These are phyloP conservation scores for Diplodia scrobiculata DNA, from an alignment of 2,329 filamentous ascomycete species.

Conservation along the genomic window DNA sequence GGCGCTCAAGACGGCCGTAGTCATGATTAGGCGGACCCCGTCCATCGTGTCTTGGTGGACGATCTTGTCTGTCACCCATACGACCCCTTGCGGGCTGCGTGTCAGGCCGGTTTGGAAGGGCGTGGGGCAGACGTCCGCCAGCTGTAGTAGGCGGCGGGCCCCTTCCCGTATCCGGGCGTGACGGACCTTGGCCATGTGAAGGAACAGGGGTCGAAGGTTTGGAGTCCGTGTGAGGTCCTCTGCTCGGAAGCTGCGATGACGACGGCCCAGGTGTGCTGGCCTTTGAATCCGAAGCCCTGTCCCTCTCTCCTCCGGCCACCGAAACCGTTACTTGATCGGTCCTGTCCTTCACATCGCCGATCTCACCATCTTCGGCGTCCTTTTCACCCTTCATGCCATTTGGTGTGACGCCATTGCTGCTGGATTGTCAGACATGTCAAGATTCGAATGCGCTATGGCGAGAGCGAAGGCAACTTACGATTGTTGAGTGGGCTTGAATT, in stretches of 20 bases:
- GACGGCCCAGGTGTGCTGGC: constrained; percentile 10
- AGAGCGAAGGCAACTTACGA: constrained; percentile 13
- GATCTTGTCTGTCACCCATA: constrained; percentile 41
- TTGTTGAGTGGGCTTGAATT: constrained; percentile 61
- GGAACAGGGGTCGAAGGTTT: constrained; percentile 36
- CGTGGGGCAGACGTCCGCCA: constrained; percentile 38
- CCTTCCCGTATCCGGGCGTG: constrained; percentile 27
- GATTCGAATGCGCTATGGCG: not conserved
- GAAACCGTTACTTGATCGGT: constrained; percentile 31
- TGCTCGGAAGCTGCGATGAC: not conserved
- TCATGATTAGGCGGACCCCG: constrained; percentile 42
- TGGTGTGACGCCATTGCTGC: constrained; percentile 42
- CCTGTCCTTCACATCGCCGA: constrained; percentile 59
- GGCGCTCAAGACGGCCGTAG: constrained; percentile 51
- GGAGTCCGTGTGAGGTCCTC: constrained; percentile 22
- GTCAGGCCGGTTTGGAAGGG: constrained; percentile 62
- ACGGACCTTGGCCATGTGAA: constrained; percentile 29
- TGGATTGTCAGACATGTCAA: not conserved
- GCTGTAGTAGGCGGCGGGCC: not conserved
- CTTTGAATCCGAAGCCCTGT: constrained; percentile 27
- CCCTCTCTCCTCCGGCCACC: constrained; percentile 19
- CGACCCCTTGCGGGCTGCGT: constrained; percentile 54
- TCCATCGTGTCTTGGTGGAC: constrained; percentile 40
- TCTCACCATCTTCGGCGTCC: constrained; percentile 73
- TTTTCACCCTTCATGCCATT: constrained; percentile 38